phyloP scores from a whole-genome alignment of 352 stramenopile species.

The Thalassiosira exigua region DNA sequence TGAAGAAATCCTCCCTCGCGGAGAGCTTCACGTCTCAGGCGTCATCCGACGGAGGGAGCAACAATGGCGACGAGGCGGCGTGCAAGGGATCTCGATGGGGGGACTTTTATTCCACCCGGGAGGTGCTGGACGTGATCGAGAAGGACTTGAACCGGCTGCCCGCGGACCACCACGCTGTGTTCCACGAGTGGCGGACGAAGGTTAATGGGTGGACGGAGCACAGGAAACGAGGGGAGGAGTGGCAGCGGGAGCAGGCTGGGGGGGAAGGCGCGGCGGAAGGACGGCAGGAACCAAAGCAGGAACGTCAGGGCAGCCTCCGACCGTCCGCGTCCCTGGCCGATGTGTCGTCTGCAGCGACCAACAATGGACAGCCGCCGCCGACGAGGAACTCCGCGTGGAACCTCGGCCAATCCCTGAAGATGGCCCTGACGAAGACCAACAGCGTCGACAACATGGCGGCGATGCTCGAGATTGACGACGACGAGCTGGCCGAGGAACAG shows the following conservation, averaged over 20 bases:
- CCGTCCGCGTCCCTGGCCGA: too few relatives aligned
- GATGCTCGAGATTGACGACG: not conserved
- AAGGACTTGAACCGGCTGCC: conserved; percentile 83
- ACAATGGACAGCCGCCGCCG: not conserved
- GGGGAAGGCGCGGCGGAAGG: not conserved
- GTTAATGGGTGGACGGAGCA: conserved; percentile 4
- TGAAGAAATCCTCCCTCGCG: not conserved
- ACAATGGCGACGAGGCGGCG: conserved; percentile 1
- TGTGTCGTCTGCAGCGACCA: not conserved
- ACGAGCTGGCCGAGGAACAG: conserved; percentile 8
- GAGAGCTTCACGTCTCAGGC: not conserved
- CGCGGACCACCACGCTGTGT: conserved; percentile 51
- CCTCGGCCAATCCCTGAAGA: not conserved
- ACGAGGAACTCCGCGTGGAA: not conserved
- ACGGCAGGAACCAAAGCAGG: not conserved
- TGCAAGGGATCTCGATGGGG: conserved; percentile 39
- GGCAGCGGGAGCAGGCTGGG: not conserved
- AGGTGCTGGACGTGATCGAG: conserved; percentile 74
- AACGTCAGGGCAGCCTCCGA: not conserved
- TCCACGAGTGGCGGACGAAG: conserved; percentile 33
- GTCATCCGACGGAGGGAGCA: not conserved
- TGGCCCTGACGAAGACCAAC: conserved; percentile 5
- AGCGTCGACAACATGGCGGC: conserved; percentile 9
- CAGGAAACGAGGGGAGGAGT: not conserved
- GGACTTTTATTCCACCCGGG: conserved; percentile 52